Evolutionary conservation across 2,329 filamentous ascomycete genomes (phyloP).

Genomic region (Tricladium varicosporioides): DNA sequence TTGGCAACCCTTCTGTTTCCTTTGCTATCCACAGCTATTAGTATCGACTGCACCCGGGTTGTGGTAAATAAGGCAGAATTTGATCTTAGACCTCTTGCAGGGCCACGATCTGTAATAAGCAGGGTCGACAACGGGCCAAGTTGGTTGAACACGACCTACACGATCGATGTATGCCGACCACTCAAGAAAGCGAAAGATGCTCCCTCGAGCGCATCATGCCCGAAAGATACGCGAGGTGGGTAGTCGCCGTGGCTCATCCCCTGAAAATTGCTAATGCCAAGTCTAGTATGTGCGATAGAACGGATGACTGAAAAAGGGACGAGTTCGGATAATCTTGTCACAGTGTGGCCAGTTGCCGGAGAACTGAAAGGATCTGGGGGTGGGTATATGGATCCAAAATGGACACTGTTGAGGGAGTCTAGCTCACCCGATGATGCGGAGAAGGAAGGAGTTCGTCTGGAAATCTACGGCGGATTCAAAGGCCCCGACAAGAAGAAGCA

Average conservation of each 20-base stretch:
- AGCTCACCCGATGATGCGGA: slow-evolving; percentile 62
- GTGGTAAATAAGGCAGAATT: slow-evolving; percentile 58
- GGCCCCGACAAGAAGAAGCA: slow-evolving; percentile 58
- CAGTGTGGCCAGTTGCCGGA: slow-evolving; percentile 72
- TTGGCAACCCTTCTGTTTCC: slow-evolving; percentile 31
- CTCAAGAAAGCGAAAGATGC: slow-evolving; percentile 60
- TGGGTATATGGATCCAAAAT: slow-evolving; percentile 60
- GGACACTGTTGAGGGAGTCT: slow-evolving; percentile 63
- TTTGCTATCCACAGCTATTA: slow-evolving; percentile 35
- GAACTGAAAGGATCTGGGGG: slow-evolving; percentile 60
- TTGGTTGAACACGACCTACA: slow-evolving; percentile 74
- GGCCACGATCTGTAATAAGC: slow-evolving; percentile 67
- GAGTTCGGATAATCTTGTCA: slow-evolving; percentile 25
- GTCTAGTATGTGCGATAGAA: slow-evolving; percentile 71
- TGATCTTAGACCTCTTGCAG: slow-evolving; percentile 61
- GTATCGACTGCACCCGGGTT: slow-evolving; percentile 62
- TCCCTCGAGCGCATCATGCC: slow-evolving; percentile 58
- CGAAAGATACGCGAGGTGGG: slow-evolving; percentile 64
- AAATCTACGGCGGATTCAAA: slow-evolving; percentile 60
- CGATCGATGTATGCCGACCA: slow-evolving; percentile 70
- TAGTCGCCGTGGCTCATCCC: too few species aligned
- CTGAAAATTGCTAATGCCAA: slow-evolving; percentile 13
- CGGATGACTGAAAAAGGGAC: slow-evolving; percentile 50
- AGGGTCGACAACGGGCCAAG: slow-evolving; percentile 45
- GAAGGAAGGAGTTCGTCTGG: slow-evolving; percentile 70